Evolutionary conservation across 2,329 filamentous ascomycete species (phyloP).

Genomic region (Paecilomyces niveus): DNA sequence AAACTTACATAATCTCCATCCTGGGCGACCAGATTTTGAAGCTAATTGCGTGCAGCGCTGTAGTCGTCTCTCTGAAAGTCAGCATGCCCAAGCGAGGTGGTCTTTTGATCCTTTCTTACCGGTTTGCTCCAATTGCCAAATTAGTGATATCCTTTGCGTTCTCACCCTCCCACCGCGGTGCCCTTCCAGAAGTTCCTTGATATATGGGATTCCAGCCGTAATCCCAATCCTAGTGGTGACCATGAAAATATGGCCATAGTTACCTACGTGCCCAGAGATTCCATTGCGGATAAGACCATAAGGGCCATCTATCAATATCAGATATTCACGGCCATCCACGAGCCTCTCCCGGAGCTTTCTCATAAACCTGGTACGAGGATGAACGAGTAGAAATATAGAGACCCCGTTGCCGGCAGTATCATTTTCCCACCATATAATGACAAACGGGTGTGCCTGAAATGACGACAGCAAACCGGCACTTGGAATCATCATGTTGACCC

Average conservation of each 20-base stretch:
- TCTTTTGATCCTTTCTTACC: conserved; percentile 3
- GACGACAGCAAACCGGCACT: conserved; percentile 13
- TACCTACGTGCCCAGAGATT: conserved; percentile 6
- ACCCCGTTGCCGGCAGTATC: conserved; percentile 6
- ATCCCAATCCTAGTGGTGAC: conserved; percentile 29
- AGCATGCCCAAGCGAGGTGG: background rate
- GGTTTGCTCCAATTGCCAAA: conserved; percentile 21
- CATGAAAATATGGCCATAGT: conserved; percentile 27
- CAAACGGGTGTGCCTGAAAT: conserved; percentile 21
- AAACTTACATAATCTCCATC: conserved; percentile 13
- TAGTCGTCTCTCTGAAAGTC: conserved; percentile 7
- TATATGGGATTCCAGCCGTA: conserved; percentile 24
- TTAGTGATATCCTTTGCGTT: conserved; percentile 18
- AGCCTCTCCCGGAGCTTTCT: conserved; percentile 8
- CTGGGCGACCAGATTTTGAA: conserved; percentile 12
- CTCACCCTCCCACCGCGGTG: conserved; percentile 14
- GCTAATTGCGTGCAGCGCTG: conserved; percentile 12
- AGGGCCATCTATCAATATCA: conserved; percentile 19
- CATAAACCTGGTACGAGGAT: conserved; percentile 12
- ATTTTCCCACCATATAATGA: conserved; percentile 17
- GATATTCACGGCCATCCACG: conserved; percentile 5
- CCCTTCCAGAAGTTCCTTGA: conserved; percentile 27
- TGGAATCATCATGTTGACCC: conserved; percentile 13
- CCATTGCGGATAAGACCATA: conserved; percentile 14
- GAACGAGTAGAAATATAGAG: conserved; percentile 17